Conservation (phyloP, 768 basidiomycete species). For the Rossbeevera mucosa region DNA sequence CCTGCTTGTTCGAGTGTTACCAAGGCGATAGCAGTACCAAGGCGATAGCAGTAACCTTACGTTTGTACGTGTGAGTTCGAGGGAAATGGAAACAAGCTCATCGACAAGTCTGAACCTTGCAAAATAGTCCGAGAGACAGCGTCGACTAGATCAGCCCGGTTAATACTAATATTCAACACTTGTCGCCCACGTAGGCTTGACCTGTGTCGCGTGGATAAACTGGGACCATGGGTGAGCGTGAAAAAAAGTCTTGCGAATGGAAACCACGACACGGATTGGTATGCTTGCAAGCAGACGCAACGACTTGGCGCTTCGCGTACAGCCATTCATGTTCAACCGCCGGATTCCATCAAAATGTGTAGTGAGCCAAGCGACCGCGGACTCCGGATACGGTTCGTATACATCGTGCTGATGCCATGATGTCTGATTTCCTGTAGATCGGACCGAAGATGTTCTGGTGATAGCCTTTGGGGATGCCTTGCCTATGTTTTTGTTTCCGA, state of each 20-base stretch:
- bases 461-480: no score
- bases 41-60: background rate
- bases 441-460: no score
- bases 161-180: constrained; percentile 11
- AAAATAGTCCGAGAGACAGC: background rate
- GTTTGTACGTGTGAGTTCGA: background rate
- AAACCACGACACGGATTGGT: background rate
- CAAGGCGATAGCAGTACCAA: background rate
- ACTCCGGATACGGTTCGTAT: background rate
- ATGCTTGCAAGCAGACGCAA: background rate
- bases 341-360: background rate
- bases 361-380: background rate
- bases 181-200: constrained; percentile 2
- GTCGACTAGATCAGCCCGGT: background rate
- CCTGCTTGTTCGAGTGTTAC: background rate
- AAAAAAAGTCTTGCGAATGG: background rate
- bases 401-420: background rate
- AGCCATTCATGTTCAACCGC: background rate
- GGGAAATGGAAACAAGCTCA: background rate
- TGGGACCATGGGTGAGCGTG: background rate
- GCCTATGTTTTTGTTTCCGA: no score
- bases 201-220: no score
- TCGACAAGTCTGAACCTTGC: background rate
- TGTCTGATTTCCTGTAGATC: background rate
- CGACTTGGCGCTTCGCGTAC: background rate